A percentile compares a stretch with the other conserved stretches of the same genome.
Conservation (phyloP, 1,139 yeast species). For the Debaryomycetaceae sp. region DNA sequence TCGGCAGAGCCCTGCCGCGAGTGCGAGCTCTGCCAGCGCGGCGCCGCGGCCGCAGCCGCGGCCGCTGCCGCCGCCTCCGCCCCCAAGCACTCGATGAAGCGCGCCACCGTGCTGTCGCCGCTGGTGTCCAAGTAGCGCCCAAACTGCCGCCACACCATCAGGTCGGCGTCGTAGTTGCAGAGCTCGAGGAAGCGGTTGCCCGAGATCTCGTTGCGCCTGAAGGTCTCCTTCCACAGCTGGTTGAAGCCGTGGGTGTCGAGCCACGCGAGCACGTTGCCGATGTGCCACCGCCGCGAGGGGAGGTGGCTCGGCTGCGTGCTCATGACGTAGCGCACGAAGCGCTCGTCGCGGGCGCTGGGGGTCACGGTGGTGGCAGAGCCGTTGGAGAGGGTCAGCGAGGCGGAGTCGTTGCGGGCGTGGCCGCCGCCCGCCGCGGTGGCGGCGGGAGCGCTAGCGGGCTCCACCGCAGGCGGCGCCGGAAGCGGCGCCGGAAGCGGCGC, state of each 20-base stretch:
- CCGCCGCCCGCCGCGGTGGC: slow-evolving; percentile 3
- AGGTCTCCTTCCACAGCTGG: slow-evolving; percentile 65
- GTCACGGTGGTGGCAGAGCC: slow-evolving; percentile 29
- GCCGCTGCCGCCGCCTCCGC: slow-evolving; percentile 16
- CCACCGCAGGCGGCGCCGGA: no score
- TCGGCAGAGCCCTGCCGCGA: slow-evolving; percentile 19
- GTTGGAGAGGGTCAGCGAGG: slow-evolving; percentile 30
- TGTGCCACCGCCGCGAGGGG: slow-evolving; percentile 51
- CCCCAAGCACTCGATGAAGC: slow-evolving; percentile 43
- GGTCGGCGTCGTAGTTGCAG: slow-evolving; percentile 59
- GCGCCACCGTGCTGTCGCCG: slow-evolving; percentile 46
- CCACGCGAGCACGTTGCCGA: slow-evolving; percentile 65
- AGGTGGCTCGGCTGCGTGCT: slow-evolving; percentile 25
- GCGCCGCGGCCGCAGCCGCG: slow-evolving; percentile 7
- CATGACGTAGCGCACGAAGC: slow-evolving; percentile 46
- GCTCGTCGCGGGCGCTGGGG: slow-evolving; percentile 31
- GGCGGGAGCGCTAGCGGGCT: no score
- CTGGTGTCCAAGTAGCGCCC: slow-evolving; percentile 31
- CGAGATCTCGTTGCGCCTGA: slow-evolving; percentile 52
- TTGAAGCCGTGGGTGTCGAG: slow-evolving; percentile 64
- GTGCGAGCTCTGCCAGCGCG: slow-evolving; percentile 12
- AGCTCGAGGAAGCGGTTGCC: slow-evolving; percentile 66
- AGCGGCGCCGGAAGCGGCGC: no score
- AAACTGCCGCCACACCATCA: slow-evolving; percentile 47
- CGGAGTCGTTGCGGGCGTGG: slow-evolving; percentile 37